phyloP scores from a whole-genome alignment of 768 basidiomycete species.

The Trametes cubensis region DNA sequence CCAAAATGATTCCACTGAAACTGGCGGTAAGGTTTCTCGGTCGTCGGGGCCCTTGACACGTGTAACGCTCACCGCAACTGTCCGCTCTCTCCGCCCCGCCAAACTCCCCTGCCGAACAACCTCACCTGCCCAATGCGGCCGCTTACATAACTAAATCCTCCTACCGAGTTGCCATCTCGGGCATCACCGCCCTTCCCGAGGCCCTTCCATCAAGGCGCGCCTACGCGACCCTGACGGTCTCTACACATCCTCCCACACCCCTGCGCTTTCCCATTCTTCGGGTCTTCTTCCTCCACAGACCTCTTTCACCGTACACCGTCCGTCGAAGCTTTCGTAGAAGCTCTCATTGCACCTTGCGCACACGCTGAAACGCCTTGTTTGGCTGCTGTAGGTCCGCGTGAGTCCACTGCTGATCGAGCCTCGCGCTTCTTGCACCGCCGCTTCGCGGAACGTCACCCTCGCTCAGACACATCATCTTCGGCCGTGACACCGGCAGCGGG shows the following conservation, averaged over 20 bases:
- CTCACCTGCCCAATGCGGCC: slow-evolving; percentile 21
- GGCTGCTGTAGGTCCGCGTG: slow-evolving; percentile 18
- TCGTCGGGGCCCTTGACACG: slow-evolving; percentile 28
- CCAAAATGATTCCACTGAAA: slow-evolving; percentile 35
- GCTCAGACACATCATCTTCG: slow-evolving; percentile 7
- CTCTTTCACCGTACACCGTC: neutral
- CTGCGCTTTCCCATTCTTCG: neutral
- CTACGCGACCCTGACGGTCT: slow-evolving; percentile 20
- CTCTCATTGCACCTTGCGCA: neutral
- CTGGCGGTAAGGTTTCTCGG: slow-evolving; percentile 22
- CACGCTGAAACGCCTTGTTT: slow-evolving; percentile 1
- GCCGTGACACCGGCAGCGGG: slow-evolving; percentile 11
- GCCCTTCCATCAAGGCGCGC: slow-evolving; percentile 21
- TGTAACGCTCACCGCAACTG: slow-evolving; percentile 30
- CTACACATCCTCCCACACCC: slow-evolving; percentile 1
- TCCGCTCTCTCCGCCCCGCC: slow-evolving; percentile 18
- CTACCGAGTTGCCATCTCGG: slow-evolving; percentile 13
- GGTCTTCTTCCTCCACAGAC: neutral
- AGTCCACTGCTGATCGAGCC: slow-evolving; percentile 14
- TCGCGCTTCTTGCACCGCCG: slow-evolving; percentile 15
- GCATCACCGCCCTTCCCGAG: slow-evolving; percentile 17
- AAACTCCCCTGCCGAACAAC: slow-evolving; percentile 17
- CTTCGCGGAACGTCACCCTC: slow-evolving; percentile 10
- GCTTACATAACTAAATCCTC: slow-evolving; percentile 15
- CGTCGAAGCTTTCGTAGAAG: neutral